Conservation (phyloP, 1,139 yeast species). For the Magnusiomyces suaveolens region DNA sequence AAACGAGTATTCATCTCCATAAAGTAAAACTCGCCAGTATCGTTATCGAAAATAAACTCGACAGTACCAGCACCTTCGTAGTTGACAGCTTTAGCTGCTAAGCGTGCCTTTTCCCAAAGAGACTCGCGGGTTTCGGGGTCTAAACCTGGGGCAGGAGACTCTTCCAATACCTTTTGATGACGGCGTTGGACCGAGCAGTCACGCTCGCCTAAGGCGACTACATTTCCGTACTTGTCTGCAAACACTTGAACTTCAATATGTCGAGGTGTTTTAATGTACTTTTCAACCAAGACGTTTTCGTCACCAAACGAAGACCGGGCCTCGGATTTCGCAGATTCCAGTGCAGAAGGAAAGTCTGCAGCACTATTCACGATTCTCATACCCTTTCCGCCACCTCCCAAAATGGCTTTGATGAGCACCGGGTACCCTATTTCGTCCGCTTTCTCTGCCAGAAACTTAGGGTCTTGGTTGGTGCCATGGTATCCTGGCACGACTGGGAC, state of each 20-base stretch:
- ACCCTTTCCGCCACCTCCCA: constrained; percentile 49
- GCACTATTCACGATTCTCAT: constrained; percentile 35
- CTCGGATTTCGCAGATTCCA: constrained; percentile 37
- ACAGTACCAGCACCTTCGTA: constrained; percentile 59
- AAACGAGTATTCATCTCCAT: constrained; percentile 56
- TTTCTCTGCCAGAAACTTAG: constrained; percentile 28
- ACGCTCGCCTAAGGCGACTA: constrained; percentile 39
- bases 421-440: constrained; percentile 40
- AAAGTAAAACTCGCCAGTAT: constrained; percentile 46
- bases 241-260: constrained; percentile 42
- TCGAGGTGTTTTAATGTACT: constrained; percentile 38
- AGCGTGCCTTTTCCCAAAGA: constrained; percentile 51
- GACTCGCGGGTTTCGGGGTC: constrained; percentile 45
- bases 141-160: constrained; percentile 45
- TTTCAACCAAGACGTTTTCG: constrained; percentile 39
- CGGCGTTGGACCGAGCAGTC: constrained; percentile 44
- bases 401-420: constrained; percentile 42
- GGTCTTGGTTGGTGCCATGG: constrained; percentile 32
- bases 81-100: constrained; percentile 45
- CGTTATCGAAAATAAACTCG: constrained; percentile 52
- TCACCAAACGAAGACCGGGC: constrained; percentile 38
- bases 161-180: constrained; percentile 44
- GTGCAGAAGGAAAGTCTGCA: constrained; percentile 31
- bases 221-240: constrained; percentile 39
- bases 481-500: constrained; percentile 46